Percentiles rank a stretch among this genome's conserved stretches.
phyloP scores from a whole-genome alignment of 345 rosid species.

The Brassica incana region DNA sequence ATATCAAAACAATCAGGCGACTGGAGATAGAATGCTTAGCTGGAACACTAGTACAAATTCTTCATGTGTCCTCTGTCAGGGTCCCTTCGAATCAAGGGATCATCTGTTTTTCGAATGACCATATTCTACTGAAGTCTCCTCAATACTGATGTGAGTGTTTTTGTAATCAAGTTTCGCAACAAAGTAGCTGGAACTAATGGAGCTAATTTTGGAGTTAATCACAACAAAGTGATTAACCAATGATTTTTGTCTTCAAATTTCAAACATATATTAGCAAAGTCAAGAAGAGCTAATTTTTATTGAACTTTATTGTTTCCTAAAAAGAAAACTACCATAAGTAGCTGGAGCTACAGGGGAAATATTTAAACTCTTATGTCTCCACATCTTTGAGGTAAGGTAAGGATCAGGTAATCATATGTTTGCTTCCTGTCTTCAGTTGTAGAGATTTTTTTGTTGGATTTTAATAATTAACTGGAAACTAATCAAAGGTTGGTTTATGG shows the following conservation, averaged over 20 bases:
- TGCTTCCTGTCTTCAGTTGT: slow-evolving; percentile 14
- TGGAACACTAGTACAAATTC: too few species aligned
- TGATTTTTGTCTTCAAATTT: background rate
- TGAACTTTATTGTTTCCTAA: background rate
- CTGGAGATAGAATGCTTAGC: too few species aligned
- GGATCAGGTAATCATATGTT: slow-evolving; percentile 11
- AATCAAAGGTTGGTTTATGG: slow-evolving; percentile 15
- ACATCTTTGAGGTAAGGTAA: background rate
- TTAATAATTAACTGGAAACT: slow-evolving; percentile 23
- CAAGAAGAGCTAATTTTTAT: slow-evolving; percentile 28
- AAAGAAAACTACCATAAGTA: slow-evolving; percentile 2
- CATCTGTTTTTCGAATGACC: too few species aligned
- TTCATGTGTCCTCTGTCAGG: too few species aligned
- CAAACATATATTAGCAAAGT: slow-evolving; percentile 37
- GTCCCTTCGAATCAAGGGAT: too few species aligned
- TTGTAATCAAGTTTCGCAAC: too few species aligned
- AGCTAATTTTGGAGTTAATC: too few species aligned
- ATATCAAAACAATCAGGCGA: too few species aligned
- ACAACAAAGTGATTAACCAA: background rate
- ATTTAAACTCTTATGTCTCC: background rate
- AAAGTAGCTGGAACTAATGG: too few species aligned
- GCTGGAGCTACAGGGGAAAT: slow-evolving; percentile 21
- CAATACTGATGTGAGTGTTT: too few species aligned
- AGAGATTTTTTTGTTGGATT: background rate
- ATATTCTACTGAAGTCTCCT: too few species aligned